Evolutionary conservation across 805 yeast species (phyloP), one percentile per base, ranked within the genome.

Genomic region (Metschnikowia lachancei): DNA sequence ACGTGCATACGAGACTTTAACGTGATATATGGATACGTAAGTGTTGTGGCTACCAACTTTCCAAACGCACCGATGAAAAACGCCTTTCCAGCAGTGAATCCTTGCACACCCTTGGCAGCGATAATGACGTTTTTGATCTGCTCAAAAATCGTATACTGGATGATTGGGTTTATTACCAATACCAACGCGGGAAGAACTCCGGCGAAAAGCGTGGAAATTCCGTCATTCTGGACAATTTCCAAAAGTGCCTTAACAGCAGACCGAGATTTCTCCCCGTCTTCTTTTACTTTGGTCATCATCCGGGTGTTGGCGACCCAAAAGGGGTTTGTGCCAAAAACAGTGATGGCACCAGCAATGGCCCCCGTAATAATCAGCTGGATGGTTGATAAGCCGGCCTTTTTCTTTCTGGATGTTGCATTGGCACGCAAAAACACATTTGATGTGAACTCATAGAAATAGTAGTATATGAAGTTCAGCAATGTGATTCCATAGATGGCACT

Each of bases 301-400:
- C 96, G 77, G 2, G 97, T 90, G 63, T 90, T 90, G 37, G 95
- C 94, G 36, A 90, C 95, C 97, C 97, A 90, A 55, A 88, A 81
- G 19, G 97, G 97, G 64, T 90, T 90, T 11, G 96, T 83, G 10
- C 83, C 75, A 17, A 86, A 70, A 41, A 90, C 86, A 3, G 97
- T 89, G 32, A 89, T 78, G 9, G 90, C 78, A 0, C 97, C 97
- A 2, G 97, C 95, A 59, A 87, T 74, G 1, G 94, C 84, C 22
- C 97, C 95, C 2, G 90, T 83, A 5, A 76, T 49, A 57, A 89
- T 83, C 44, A 88, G 78, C 65, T 88, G 90, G 4, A 74, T 43
- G 1, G 95, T 81, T 22, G 80, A 67, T 55, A 82, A 62, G 2
- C 80, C 81, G 38, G 62, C 55, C 12, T 57, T 61, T 44, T 56